Conservation (phyloP, 495 filamentous ascomycete species). For the Beverwykella pulmonaria region DNA sequence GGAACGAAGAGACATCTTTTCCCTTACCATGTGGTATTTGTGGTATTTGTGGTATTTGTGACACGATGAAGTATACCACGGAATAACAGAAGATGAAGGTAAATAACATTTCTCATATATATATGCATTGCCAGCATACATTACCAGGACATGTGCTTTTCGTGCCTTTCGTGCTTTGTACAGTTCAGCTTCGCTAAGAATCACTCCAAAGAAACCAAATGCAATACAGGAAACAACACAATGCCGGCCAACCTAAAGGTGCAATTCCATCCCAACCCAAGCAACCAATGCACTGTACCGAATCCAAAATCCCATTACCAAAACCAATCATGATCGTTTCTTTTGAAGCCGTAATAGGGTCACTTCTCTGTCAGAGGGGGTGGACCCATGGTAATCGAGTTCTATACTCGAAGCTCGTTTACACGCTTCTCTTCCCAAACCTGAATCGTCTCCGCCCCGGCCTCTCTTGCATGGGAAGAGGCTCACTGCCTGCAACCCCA, state of each 20-base stretch:
- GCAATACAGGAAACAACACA: too few relatives aligned
- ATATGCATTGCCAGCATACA: neutral
- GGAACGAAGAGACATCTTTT: too few relatives aligned
- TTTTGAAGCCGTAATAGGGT: too few relatives aligned
- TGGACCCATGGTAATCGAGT: neutral
- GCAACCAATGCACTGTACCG: neutral
- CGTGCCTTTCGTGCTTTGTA: neutral
- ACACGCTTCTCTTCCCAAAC: conserved; percentile 20
- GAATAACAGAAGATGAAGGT: too few relatives aligned
- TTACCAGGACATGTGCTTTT: neutral
- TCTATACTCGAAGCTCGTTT: neutral
- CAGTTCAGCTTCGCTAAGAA: neutral
- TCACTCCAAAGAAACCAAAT: neutral
- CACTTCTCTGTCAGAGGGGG: too few relatives aligned
- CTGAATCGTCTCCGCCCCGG: conserved; percentile 5
- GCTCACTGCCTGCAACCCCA: neutral
- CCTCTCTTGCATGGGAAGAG: conserved; percentile 8
- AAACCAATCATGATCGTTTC: neutral
- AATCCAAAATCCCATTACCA: neutral
- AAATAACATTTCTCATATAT: neutral
- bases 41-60: too few relatives aligned
- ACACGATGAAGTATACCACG: too few relatives aligned
- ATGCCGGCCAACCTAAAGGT: neutral
- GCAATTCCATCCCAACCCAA: neutral
- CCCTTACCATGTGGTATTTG: too few relatives aligned